Conservation (phyloP, 129 eudicot genomes). For the Lactuca saligna region DNA sequence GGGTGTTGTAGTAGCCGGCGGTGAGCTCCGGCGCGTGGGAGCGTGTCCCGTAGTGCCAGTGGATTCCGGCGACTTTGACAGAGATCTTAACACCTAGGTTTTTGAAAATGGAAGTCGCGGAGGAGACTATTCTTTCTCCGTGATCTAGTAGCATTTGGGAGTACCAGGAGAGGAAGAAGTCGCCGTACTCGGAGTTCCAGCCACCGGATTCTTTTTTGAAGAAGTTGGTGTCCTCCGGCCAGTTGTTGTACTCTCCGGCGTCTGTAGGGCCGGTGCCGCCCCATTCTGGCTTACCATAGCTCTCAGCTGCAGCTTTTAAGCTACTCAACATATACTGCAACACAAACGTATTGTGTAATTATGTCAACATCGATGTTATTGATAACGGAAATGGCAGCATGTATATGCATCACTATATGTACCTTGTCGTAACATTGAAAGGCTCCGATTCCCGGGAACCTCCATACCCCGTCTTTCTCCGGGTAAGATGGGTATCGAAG, state of each 20-base stretch:
- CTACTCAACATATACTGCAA: constrained; percentile 89
- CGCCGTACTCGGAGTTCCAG: constrained; percentile 74
- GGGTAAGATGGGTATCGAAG: constrained; percentile 97
- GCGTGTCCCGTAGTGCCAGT: constrained; percentile 88
- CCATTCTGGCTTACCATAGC: constrained; percentile 88
- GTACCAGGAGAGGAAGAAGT: constrained; percentile 93
- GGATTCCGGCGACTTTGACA: constrained; percentile 79
- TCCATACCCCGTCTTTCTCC: constrained; percentile 89
- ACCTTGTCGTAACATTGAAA: constrained; percentile 98
- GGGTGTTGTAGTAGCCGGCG: constrained; percentile 88
- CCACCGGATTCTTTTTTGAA: constrained; percentile 87
- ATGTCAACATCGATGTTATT: constrained; percentile 8
- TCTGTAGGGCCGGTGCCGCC: constrained; percentile 91
- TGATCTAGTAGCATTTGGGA: constrained; percentile 84
- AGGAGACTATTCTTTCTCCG: constrained; percentile 71
- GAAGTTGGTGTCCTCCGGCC: constrained; percentile 96
- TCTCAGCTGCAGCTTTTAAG: constrained; percentile 88
- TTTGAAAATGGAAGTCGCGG: constrained; percentile 48
- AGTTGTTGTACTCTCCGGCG: constrained; percentile 87
- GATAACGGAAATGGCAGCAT: not conserved
- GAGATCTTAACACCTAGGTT: constrained; percentile 42
- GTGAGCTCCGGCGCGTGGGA: constrained; percentile 93
- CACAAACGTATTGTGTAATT: not conserved
- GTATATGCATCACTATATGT: not conserved
- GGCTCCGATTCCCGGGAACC: constrained; percentile 96